Conservation (phyloP, 345 rosid species). For the Gossypium sturtianum region DNA sequence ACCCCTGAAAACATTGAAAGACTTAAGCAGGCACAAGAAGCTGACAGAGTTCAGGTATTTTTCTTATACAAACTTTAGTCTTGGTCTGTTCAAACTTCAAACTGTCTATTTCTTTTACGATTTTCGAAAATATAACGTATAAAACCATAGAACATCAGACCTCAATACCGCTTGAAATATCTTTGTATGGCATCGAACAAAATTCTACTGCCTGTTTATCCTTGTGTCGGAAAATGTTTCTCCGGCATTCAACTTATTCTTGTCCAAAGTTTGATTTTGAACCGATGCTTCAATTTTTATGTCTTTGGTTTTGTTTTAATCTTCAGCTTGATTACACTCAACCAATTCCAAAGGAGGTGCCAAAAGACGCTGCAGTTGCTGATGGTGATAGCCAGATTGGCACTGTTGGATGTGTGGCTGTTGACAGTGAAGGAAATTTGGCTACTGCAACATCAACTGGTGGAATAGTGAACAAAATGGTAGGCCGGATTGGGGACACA, state of each 20-base stretch:
- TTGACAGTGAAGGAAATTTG: constrained; percentile 67
- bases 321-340: constrained; percentile 69
- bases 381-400: constrained; percentile 63
- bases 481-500: constrained; percentile 90
- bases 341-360: constrained; percentile 32
- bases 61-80: neutral
- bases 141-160: neutral
- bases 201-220: neutral
- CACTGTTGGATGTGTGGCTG: constrained; percentile 95
- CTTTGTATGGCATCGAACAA: neutral
- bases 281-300: neutral
- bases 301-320: constrained; percentile 5
- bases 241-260: neutral
- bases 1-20: constrained; percentile 75
- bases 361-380: constrained; percentile 11
- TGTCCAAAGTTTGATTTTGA: neutral
- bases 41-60: constrained; percentile 62
- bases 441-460: constrained; percentile 96
- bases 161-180: neutral
- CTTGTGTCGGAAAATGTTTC: neutral
- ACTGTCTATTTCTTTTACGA: neutral
- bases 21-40: constrained; percentile 76
- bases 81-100: neutral
- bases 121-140: neutral
- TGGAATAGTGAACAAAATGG: constrained; percentile 90